Conservation (phyloP, 768 basidiomycete species). For the Lentinula aciculospora region DNA sequence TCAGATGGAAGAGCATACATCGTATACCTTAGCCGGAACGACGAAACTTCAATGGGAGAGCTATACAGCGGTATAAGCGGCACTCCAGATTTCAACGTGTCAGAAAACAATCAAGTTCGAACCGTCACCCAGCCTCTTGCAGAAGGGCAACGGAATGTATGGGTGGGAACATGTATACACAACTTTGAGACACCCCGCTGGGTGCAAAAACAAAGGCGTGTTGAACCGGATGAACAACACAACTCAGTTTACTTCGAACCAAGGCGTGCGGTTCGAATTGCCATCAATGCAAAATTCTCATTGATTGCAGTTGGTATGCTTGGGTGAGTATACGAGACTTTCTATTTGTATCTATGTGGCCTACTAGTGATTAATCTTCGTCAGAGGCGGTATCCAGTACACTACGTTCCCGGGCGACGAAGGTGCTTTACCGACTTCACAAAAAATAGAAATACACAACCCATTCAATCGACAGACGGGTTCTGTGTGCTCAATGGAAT, state of each 20-base stretch:
- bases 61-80: background rate
- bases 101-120: conserved; percentile 11
- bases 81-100: background rate
- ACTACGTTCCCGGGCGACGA: conserved; percentile 64
- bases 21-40: conserved; percentile 53
- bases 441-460: conserved; percentile 58
- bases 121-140: conserved; percentile 15
- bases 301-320: conserved; percentile 74
- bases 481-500: conserved; percentile 64
- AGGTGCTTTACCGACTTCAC: conserved; percentile 51
- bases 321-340: conserved; percentile 36
- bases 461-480: conserved; percentile 55
- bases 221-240: conserved; percentile 33
- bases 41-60: conserved; percentile 12
- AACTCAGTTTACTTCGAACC: conserved; percentile 52
- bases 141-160: conserved; percentile 20
- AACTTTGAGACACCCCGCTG: conserved; percentile 68
- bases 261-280: conserved; percentile 55
- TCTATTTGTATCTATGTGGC: background rate
- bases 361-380: background rate
- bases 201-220: conserved; percentile 69
- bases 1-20: conserved; percentile 82
- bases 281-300: conserved; percentile 78
- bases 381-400: conserved; percentile 62
- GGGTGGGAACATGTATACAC: conserved; percentile 81